phyloP scores from a whole-genome alignment of 2,329 filamentous ascomycete species.

The Cercospora sp. region DNA sequence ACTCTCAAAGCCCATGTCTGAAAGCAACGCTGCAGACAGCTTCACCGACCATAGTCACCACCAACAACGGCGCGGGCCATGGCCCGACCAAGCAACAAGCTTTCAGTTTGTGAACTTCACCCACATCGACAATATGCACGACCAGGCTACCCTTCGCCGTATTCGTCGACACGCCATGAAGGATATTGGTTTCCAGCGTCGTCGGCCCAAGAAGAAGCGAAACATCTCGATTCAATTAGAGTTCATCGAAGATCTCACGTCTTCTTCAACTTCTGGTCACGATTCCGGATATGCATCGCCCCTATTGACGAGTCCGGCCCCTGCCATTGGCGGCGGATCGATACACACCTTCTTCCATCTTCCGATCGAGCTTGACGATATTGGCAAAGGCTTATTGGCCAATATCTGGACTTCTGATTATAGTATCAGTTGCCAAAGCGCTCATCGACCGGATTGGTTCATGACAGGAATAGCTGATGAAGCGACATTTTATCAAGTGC shows the following conservation, averaged over 20 bases:
- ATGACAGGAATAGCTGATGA: conserved; percentile 6
- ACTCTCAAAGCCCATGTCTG: neutral
- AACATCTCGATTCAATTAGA: conserved; percentile 7
- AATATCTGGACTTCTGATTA: conserved; percentile 2
- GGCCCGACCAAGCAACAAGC: conserved; percentile 4
- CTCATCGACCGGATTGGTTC: conserved; percentile 1
- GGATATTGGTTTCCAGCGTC: conserved; percentile 15
- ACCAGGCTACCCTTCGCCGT: conserved; percentile 8
- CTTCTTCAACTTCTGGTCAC: neutral
- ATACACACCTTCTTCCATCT: conserved; percentile 14
- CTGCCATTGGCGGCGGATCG: conserved; percentile 15
- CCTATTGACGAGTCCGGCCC: neutral
- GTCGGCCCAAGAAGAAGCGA: conserved; percentile 17
- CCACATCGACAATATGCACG: conserved; percentile 4
- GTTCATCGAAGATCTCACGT: neutral
- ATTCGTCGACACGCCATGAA: conserved; percentile 21
- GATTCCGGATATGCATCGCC: neutral
- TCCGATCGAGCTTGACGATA: conserved; percentile 11
- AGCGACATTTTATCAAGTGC: conserved; percentile 16
- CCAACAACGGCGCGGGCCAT: neutral
- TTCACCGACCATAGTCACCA: neutral
- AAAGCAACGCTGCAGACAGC: neutral
- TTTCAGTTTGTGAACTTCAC: conserved; percentile 18
- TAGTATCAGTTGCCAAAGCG: conserved; percentile 5
- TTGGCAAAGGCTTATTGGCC: conserved; percentile 10